A percentile compares a stretch with the other conserved stretches of the same genome.
Conservation (phyloP, 495 filamentous ascomycete species). For the Neurospora sublineolata region DNA sequence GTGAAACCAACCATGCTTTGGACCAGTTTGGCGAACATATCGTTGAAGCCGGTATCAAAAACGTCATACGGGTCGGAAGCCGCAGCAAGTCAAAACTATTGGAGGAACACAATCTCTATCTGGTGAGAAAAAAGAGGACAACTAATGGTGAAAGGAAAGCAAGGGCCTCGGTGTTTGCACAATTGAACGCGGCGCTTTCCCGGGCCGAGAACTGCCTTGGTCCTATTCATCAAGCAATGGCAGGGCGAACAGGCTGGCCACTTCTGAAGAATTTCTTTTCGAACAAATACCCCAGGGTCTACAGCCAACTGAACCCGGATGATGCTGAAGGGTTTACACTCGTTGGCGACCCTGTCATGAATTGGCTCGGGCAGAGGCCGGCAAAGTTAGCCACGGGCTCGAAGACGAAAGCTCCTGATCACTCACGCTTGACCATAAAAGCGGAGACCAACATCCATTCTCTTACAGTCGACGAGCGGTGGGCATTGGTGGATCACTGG, state of each 20-base stretch:
- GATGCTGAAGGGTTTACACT: not conserved
- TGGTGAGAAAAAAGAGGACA: conserved; percentile 15
- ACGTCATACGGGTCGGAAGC: conserved; percentile 62
- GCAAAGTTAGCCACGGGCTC: too few species aligned
- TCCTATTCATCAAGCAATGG: not conserved
- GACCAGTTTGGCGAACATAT: conserved; percentile 64
- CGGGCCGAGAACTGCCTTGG: not conserved
- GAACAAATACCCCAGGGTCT: not conserved
- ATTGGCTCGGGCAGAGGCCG: conserved; percentile 2
- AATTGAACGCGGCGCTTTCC: too few species aligned
- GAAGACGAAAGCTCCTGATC: too few species aligned
- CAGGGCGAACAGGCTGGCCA: not conserved
- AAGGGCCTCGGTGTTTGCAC: fast-evolving
- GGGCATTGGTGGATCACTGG: conserved; percentile 5
- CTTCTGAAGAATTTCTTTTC: not conserved
- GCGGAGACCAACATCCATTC: not conserved
- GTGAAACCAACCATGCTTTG: conserved; percentile 64
- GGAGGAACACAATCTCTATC: conserved; percentile 34
- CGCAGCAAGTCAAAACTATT: conserved; percentile 52
- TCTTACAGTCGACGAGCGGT: not conserved
- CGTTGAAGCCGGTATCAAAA: conserved; percentile 38
- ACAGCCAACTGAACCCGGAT: not conserved
- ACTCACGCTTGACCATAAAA: too few species aligned
- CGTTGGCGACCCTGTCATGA: not conserved
- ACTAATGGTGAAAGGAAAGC: conserved; percentile 19